These are phyloP conservation scores for Protea cynaroides DNA, from an alignment of 164 flowering plant species.

Conservation along the genomic window DNA sequence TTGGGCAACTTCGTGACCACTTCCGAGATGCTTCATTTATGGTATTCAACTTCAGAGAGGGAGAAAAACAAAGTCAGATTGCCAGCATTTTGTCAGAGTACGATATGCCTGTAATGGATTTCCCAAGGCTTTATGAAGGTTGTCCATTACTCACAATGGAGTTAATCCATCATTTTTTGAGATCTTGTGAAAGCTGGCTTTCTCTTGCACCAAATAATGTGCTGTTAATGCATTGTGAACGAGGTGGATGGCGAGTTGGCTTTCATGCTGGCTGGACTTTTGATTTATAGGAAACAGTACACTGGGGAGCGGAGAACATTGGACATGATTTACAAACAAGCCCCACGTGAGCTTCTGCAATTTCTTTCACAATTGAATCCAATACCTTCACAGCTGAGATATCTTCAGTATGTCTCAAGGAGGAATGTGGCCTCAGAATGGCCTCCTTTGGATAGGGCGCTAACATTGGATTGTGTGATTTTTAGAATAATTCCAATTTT, in stretches of 20 bases:
- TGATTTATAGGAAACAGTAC: constrained; percentile 43
- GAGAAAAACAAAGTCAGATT: constrained; percentile 31
- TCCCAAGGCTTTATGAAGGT: constrained; percentile 83
- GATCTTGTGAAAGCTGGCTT: constrained; percentile 96
- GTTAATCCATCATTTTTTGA: constrained; percentile 79
- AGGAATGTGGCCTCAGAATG: constrained; percentile 82
- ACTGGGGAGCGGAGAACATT: constrained; percentile 20
- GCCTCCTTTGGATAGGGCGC: constrained; percentile 88
- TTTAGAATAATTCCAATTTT: constrained; percentile 70
- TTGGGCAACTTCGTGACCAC: constrained; percentile 58
- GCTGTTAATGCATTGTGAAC: constrained; percentile 22
- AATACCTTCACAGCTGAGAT: constrained; percentile 87
- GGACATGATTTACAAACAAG: constrained; percentile 91
- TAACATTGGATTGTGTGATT: constrained; percentile 80
- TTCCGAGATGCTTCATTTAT: constrained; percentile 59
- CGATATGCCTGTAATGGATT: constrained; percentile 92
- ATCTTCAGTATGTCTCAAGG: constrained; percentile 22
- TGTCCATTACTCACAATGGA: constrained; percentile 81
- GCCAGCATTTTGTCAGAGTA: constrained; percentile 52
- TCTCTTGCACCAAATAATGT: constrained; percentile 69
- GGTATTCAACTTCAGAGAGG: no score
- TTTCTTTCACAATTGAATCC: constrained; percentile 75
- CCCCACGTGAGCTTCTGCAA: constrained; percentile 81
- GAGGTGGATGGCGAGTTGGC: constrained; percentile 91
- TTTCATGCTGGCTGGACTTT: constrained; percentile 83